Evolutionary conservation across 2,329 filamentous ascomycete genomes (phyloP).

Genomic region (Chrysoporthe austroafricana): DNA sequence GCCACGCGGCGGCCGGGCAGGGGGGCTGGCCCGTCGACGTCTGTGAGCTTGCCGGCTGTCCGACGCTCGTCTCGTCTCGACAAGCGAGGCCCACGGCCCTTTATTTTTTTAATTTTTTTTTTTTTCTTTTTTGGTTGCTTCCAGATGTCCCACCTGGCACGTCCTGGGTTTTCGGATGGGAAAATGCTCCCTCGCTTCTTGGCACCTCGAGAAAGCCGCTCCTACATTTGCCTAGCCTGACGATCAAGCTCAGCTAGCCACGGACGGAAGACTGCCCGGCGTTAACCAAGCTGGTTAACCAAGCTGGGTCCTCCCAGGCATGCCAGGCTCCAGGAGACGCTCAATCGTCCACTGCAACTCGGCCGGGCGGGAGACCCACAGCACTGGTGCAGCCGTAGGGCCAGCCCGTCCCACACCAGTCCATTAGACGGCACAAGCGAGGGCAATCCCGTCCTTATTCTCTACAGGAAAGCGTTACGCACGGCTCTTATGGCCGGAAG

Average conservation of each 20-base stretch:
- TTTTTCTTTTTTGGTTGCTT: not conserved
- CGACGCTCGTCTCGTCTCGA: slow-evolving; percentile 14
- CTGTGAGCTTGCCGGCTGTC: not conserved
- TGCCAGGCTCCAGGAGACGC: not conserved
- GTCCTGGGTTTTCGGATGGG: too few species aligned
- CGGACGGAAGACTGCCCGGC: not conserved
- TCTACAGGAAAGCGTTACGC: too few species aligned
- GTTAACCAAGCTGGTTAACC: not conserved
- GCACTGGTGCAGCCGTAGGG: slow-evolving; percentile 13
- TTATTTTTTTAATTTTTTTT: not conserved
- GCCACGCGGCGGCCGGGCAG: slow-evolving; percentile 1
- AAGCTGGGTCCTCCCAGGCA: too few species aligned
- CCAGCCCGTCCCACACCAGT: slow-evolving; percentile 8
- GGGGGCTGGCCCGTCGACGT: not conserved
- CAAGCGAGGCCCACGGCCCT: slow-evolving; percentile 10
- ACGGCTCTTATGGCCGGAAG: too few species aligned
- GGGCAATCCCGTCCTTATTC: not conserved
- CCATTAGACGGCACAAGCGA: slow-evolving; percentile 19
- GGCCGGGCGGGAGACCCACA: not conserved
- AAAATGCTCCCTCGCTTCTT: not conserved
- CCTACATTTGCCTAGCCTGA: not conserved
- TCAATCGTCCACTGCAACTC: slow-evolving; percentile 2
- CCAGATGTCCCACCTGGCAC: too few species aligned
- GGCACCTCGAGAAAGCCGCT: not conserved
- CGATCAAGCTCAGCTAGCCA: not conserved